These are phyloP conservation scores for Boehmeria nivea DNA, from an alignment of 306 rosid species.

Conservation along the genomic window DNA sequence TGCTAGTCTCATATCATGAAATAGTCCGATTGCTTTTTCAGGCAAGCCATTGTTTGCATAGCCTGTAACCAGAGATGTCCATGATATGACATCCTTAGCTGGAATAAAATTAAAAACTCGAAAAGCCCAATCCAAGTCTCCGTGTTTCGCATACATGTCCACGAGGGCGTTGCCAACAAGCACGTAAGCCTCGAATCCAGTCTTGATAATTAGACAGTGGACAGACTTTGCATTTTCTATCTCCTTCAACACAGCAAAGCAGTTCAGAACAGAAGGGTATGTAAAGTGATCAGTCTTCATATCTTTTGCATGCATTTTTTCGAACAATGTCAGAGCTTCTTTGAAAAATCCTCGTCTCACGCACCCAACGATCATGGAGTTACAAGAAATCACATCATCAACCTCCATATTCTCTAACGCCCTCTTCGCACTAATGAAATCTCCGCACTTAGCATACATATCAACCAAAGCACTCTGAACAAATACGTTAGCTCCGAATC, in stretches of 20 bases:
- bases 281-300: conserved; percentile 74
- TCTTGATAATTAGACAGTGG: conserved; percentile 63
- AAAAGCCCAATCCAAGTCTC: conserved; percentile 46
- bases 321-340: conserved; percentile 63
- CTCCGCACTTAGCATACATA: conserved; percentile 84
- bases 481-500: conserved; percentile 60
- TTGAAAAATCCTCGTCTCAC: conserved; percentile 52
- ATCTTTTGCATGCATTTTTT: conserved; percentile 59
- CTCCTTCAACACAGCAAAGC: conserved; percentile 38
- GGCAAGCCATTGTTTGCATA: conserved; percentile 61
- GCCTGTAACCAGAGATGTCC: conserved; percentile 92
- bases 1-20: conserved; percentile 63
- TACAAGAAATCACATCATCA: conserved; percentile 74
- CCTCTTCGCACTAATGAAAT: conserved; percentile 42
- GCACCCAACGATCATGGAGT: conserved; percentile 84
- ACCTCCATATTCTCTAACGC: conserved; percentile 54
- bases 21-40: conserved; percentile 54
- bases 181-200: conserved; percentile 61
- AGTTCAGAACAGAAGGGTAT: conserved; percentile 71
- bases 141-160: conserved; percentile 76
- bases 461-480: conserved; percentile 84
- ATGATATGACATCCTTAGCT: conserved; percentile 79
- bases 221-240: conserved; percentile 35
- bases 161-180: conserved; percentile 79
- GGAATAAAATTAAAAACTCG: conserved; percentile 48